Base-by-base conservation (phyloP, 2,329 filamentous ascomycete genomes). In the Huntiella decipiens region DNA sequence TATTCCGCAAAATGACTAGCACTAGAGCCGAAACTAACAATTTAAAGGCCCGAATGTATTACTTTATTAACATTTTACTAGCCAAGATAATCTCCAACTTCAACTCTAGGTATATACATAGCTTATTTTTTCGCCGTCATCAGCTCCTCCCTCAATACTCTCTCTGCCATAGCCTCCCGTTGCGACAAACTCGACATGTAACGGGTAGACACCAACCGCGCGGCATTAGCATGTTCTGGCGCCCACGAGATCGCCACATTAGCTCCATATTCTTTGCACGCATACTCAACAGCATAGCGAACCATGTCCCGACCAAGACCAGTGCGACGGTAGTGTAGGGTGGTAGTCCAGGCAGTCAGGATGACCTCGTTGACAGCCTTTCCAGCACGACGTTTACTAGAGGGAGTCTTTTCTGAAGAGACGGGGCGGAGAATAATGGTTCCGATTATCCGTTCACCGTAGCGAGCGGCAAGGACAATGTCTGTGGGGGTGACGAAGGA, bases 311-410 rank as follows among this genome's bases (percentile, higher is more conserved):
- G 67, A 0, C 84, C 85, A 5, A 91, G 65, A 0, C 84, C 83
- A 49, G 73, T 73, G 22, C 70, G 65, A 15, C 85, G 70, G 59
- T 85, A 91, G 53, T 70, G 67, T 43, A 77, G 60, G 57, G 68
- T 71, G 1, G 86, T 82, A 1, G 84, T 87, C 84, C 85, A 93
- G 2, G 79, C 85, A 12, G 81, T 73, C 2, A 28, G 8, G 44
- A 94, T 76, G 11, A 43, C 39, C 3, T 35, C 34, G 11, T 37
- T 28, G 10, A 43, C n/a, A 19, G 15, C 17, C 17, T 43, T 39
- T 13, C 31, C 37, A 12, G 28, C 31, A 15, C 19, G 15, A 4
- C 8, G 4, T 16, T 37, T 35, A 6, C 38, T 15, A 19, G 34
- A 8, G 2, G 7, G n/a, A 13, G 12, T 16, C 19, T 46, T 34